phyloP scores from a whole-genome alignment of 257 asterid genomes.

The Solanum appendiculatum region DNA sequence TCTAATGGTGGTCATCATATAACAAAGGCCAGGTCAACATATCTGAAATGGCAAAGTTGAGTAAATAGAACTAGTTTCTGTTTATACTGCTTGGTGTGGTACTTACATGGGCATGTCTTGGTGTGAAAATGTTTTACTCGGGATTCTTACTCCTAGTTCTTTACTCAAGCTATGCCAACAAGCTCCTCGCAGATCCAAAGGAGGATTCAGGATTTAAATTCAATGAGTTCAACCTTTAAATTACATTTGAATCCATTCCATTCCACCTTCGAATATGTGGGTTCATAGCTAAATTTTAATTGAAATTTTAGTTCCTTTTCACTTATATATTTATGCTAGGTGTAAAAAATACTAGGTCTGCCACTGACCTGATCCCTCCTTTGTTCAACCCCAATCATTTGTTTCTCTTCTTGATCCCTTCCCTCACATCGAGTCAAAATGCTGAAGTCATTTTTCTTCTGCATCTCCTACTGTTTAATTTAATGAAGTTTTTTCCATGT shows the following conservation, averaged over 20 bases:
- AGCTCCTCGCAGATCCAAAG: not conserved
- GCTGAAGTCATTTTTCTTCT: not conserved
- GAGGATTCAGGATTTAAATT: not conserved
- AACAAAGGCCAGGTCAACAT: not conserved
- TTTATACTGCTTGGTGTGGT: not conserved
- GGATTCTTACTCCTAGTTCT: not conserved
- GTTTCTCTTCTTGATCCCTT: not conserved
- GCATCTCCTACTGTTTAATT: not conserved
- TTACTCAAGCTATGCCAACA: not conserved
- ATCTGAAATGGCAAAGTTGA: not conserved
- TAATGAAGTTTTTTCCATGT: not conserved
- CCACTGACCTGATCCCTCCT: not conserved
- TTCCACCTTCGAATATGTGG: not conserved
- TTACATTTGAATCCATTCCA: not conserved
- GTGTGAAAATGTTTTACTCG: not conserved
- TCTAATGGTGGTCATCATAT: not conserved
- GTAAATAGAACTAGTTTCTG: not conserved
- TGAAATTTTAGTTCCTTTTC: not conserved
- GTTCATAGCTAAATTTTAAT: not conserved
- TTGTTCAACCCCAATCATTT: not conserved
- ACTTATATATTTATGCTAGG: not conserved
- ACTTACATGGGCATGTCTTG: not conserved
- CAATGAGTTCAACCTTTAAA: not conserved
- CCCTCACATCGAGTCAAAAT: not conserved
- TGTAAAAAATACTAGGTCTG: not conserved